Percentiles rank a stretch among this genome's conserved stretches.
These are phyloP conservation scores for Eucalyptus curtisii DNA, from an alignment of 345 rosid species.

Conservation along the genomic window DNA sequence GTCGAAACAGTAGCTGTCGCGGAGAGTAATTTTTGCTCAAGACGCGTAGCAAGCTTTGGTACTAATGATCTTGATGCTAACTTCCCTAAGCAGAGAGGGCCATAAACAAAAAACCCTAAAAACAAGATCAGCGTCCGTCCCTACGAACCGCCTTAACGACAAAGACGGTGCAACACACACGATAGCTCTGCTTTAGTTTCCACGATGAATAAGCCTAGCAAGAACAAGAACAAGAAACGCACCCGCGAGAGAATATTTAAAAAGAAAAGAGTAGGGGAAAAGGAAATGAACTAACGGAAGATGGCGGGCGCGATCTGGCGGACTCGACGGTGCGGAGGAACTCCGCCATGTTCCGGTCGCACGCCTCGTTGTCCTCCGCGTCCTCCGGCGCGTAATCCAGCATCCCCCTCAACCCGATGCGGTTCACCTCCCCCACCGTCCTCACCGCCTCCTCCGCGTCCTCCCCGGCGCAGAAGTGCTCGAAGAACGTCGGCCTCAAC, in stretches of 20 bases:
- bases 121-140: not conserved
- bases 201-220: not conserved
- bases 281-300: slow-evolving; percentile 34
- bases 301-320: slow-evolving; percentile 45
- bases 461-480: slow-evolving; percentile 88
- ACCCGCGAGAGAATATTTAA: not conserved
- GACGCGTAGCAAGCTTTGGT: not conserved
- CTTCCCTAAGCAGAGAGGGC: not conserved
- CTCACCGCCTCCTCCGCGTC: slow-evolving; percentile 20
- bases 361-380: slow-evolving; percentile 33
- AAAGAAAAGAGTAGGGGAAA: not conserved
- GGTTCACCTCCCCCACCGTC: slow-evolving; percentile 26
- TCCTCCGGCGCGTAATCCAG: slow-evolving; percentile 70
- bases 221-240: not conserved
- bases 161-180: not conserved
- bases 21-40: not conserved
- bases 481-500: slow-evolving; percentile 47
- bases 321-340: slow-evolving; percentile 44
- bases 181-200: not conserved
- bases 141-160: not conserved
- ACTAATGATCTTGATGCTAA: not conserved
- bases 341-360: slow-evolving; percentile 51
- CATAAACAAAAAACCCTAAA: not conserved
- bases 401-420: slow-evolving; percentile 65
- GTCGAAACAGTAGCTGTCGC: not conserved